Base-by-base conservation (phyloP, 2,329 filamentous ascomycete genomes). In the Dactylonectria estremocensis region DNA sequence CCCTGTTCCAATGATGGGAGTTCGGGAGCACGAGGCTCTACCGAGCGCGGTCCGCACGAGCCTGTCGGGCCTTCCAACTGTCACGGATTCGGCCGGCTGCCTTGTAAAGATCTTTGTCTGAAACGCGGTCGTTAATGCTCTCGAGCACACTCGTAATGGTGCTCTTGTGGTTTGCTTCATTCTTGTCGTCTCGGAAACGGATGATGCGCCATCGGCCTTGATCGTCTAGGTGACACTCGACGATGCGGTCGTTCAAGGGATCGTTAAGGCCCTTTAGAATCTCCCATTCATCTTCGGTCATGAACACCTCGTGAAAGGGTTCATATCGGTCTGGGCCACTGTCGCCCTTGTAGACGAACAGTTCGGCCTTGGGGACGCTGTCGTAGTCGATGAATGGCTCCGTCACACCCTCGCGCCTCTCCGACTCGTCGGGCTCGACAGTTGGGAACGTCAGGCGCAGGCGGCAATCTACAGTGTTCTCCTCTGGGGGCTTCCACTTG, bases 401-500 rank as follows among this genome's bases (percentile, higher is more conserved):
- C 0, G 86, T 87, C 40, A 88, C 80, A 18, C 91, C 91, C 18
- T 93, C 91, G 37, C 89, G 88, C 52, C 89, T 88, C 74, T 96
- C 92, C 16, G 85, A 82, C 14, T 89, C 87, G 75, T 92, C 89
- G 1, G 92, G 92, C 66, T 93, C 88, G n/a, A 92, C 85, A 0
- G 85, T 77, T 0, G 93, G 92, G 76, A 98, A 98, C 13, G 88
- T 86, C 49, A 99, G 87, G 58, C 89, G 89, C 74, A 98, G 87
- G 48, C 92, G 89, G 80, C 97, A 98, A 80, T 99, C 96, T 73
- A 99, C 90, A 0, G 95, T 97, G 83, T 99, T 99, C 80, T 99
- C 96, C 72, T 93, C 87, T 4, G 94, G 94, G 0, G 95, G 95
- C 82, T 99, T 99, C 96, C 96, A 99, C 81, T 99, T 99, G 45